These are phyloP conservation scores for Cryptococcus depauperatus DNA, from an alignment of 1,284 basidiomycete genomes.

Conservation along the genomic window DNA sequence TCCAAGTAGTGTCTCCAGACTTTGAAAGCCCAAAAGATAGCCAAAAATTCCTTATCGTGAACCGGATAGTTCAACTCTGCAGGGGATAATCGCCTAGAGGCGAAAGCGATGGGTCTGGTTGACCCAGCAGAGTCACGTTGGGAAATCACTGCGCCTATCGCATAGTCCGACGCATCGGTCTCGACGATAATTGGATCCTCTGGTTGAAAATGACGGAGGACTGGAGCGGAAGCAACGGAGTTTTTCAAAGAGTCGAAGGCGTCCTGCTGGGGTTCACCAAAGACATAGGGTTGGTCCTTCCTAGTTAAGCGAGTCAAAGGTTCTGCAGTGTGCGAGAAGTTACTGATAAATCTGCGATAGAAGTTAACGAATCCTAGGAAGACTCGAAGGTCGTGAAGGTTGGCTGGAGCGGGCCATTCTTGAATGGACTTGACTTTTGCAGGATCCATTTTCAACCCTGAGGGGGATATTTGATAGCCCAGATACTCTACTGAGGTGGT, in stretches of 20 bases:
- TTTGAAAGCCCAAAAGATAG: conserved; percentile 43
- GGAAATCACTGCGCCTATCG: background rate
- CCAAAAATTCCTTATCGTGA: conserved; percentile 50
- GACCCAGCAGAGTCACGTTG: background rate
- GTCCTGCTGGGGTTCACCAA: background rate
- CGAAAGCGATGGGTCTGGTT: background rate
- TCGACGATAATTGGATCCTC: background rate
- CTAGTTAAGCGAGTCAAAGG: background rate
- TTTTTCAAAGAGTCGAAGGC: background rate
- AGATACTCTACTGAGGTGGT: background rate
- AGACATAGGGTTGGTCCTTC: background rate
- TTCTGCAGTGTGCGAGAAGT: background rate
- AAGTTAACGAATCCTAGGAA: background rate
- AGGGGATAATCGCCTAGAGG: background rate
- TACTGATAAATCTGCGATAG: background rate
- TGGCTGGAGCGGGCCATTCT: conserved; percentile 1
- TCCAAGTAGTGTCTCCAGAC: conserved; percentile 46
- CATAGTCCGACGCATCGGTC: background rate
- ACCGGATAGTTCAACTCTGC: conserved; percentile 43
- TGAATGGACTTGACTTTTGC: background rate
- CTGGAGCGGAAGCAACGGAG: background rate
- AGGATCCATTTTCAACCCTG: conserved; percentile 2
- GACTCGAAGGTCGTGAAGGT: background rate
- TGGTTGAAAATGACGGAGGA: background rate
- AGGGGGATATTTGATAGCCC: conserved; percentile 1